Conservation (phyloP, 2,329 filamentous ascomycete species). For the Teratosphaeria epicoccoides region DNA sequence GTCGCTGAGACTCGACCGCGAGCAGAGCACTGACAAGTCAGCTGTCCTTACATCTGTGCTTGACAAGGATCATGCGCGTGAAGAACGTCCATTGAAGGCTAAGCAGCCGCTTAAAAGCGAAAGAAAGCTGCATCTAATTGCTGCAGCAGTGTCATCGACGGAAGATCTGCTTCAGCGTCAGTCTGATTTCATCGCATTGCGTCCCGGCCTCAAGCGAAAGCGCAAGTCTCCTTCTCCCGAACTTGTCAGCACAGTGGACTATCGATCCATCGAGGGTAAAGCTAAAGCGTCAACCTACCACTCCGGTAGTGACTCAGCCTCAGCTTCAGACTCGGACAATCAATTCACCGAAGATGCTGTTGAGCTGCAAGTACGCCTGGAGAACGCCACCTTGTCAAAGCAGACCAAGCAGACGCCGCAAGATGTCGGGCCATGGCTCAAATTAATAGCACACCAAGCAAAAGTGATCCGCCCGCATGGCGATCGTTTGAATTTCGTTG, state of each 20-base stretch:
- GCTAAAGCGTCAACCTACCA: conserved; percentile 12
- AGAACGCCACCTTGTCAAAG: conserved; percentile 51
- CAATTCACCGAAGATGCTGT: conserved; percentile 6
- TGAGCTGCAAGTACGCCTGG: conserved; percentile 33
- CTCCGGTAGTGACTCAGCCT: conserved; percentile 29
- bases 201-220: conserved; percentile 10
- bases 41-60: not conserved
- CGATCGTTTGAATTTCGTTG: conserved; percentile 52
- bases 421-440: conserved; percentile 63
- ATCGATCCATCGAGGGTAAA: conserved; percentile 29
- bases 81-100: not conserved
- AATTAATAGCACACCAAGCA: conserved; percentile 55
- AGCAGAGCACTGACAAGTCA: conserved; percentile 42
- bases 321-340: conserved; percentile 20
- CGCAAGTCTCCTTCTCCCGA: conserved; percentile 9
- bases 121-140: conserved; percentile 2
- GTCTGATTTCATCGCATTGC: conserved; percentile 1
- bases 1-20: conserved; percentile 55
- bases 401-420: conserved; percentile 54
- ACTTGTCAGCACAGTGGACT: conserved; percentile 21
- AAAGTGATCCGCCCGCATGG: conserved; percentile 44
- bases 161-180: conserved; percentile 12
- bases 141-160: not conserved
- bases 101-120: not conserved
- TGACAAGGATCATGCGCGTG: not conserved